phyloP scores from a whole-genome alignment of 2,329 filamentous ascomycete genomes.

The Fusarium xylarioides region DNA sequence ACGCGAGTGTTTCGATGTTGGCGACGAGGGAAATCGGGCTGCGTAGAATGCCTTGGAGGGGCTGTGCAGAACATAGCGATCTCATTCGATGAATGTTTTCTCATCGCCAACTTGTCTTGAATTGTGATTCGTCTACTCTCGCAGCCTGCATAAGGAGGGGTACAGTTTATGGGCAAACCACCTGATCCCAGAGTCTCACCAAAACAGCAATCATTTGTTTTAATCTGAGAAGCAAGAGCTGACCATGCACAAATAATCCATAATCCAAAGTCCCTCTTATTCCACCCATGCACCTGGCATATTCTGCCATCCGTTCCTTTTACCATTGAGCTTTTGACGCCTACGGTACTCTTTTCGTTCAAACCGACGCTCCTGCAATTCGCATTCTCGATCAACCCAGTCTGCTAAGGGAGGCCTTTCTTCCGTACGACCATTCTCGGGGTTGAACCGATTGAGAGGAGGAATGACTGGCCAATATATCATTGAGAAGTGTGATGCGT shows the following conservation, averaged over 20 bases:
- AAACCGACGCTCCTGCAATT: not conserved
- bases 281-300: not conserved
- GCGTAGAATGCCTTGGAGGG: not conserved
- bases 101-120: too few species aligned
- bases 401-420: not conserved
- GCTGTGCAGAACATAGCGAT: not conserved
- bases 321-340: not conserved
- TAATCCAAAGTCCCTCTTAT: rapidly evolving
- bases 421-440: rapidly evolving
- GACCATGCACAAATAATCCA: rapidly evolving
- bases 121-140: not conserved
- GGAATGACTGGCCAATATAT: not conserved
- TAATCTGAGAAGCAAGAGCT: rapidly evolving
- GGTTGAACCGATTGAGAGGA: not conserved
- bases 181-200: rapidly evolving
- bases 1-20: too few species aligned
- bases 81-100: not conserved
- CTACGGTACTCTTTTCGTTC: rapidly evolving
- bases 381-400: not conserved
- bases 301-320: rapidly evolving
- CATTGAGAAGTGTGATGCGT: not conserved
- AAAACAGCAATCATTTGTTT: rapidly evolving
- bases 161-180: not conserved
- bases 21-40: not conserved
- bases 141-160: not conserved